These are phyloP conservation scores for Lachnellula arida DNA, from an alignment of 2,329 filamentous ascomycete species.

Conservation along the genomic window DNA sequence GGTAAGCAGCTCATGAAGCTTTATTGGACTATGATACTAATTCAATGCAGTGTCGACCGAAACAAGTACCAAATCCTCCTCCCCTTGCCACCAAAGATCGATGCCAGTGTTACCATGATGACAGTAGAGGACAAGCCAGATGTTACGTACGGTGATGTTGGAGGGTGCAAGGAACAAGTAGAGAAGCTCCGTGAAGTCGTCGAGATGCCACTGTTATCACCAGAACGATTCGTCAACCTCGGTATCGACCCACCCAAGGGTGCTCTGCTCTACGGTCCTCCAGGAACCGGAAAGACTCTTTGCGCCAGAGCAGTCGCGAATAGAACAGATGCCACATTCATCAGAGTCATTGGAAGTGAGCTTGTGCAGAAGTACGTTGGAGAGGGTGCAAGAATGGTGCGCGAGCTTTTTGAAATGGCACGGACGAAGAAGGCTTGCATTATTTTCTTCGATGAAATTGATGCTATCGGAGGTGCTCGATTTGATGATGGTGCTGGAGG, in stretches of 20 bases:
- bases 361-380: slow-evolving; percentile 98
- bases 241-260: slow-evolving; percentile 98
- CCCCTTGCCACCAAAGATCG: slow-evolving; percentile 94
- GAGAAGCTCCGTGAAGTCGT: slow-evolving; percentile 98
- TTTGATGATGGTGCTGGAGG: slow-evolving; percentile 96
- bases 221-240: slow-evolving; percentile 96
- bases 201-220: slow-evolving; percentile 94
- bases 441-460: slow-evolving; percentile 99
- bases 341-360: slow-evolving; percentile 96
- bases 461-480: slow-evolving; percentile 90
- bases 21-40: slow-evolving; percentile 15
- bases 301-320: slow-evolving; percentile 97
- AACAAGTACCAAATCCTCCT: slow-evolving; percentile 99
- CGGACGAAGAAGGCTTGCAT: slow-evolving; percentile 99
- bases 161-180: slow-evolving; percentile 98
- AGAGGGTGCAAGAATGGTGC: slow-evolving; percentile 96
- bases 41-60: slow-evolving; percentile 65
- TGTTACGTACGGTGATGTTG: slow-evolving; percentile 97
- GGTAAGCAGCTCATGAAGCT: slow-evolving; percentile 42
- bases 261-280: slow-evolving; percentile 91
- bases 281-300: slow-evolving; percentile 97
- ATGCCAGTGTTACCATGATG: slow-evolving; percentile 99
- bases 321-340: slow-evolving; percentile 96
- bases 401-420: slow-evolving; percentile 98
- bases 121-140: slow-evolving; percentile 99